Conservation (phyloP, 1,139 yeast species). For the Debaryomyces coudertii region DNA sequence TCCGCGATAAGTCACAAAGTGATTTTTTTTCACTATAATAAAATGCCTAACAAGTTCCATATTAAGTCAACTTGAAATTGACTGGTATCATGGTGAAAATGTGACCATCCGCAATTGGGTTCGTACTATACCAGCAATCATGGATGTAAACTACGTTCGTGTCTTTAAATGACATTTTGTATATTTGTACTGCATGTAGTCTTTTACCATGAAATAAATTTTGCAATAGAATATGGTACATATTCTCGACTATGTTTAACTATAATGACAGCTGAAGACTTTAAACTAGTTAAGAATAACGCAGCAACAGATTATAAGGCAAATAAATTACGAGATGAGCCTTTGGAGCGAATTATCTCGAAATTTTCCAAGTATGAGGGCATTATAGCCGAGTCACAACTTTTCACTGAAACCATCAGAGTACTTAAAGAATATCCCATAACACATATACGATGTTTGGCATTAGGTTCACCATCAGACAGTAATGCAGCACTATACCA, state of each 20-base stretch:
- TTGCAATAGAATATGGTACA: not conserved
- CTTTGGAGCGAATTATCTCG: not conserved
- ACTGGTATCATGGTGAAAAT: too few relatives aligned
- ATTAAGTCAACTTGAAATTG: not conserved
- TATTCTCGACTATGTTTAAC: not conserved
- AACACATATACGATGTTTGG: slow-evolving; percentile 60
- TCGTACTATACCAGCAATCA: too few relatives aligned
- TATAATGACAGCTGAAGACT: not conserved
- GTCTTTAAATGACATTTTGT: not conserved
- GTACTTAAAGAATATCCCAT: not conserved
- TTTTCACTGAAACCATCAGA: slow-evolving; percentile 10
- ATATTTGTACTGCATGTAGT: not conserved
- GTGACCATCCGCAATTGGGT: too few relatives aligned
- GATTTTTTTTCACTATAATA: not conserved
- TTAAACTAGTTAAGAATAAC: not conserved
- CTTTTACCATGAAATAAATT: not conserved
- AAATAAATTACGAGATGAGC: not conserved
- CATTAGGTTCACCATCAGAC: slow-evolving; percentile 67
- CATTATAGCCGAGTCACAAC: slow-evolving; percentile 8
- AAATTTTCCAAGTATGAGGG: slow-evolving; percentile 5
- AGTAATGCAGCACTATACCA: slow-evolving; percentile 66
- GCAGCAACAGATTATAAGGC: too few relatives aligned
- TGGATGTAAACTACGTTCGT: not conserved
- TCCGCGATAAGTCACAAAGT: slow-evolving; percentile 7
- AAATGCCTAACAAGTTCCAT: not conserved